Conservation (phyloP, 495 filamentous ascomycete genomes). For the Trichoderma reesei region DNA sequence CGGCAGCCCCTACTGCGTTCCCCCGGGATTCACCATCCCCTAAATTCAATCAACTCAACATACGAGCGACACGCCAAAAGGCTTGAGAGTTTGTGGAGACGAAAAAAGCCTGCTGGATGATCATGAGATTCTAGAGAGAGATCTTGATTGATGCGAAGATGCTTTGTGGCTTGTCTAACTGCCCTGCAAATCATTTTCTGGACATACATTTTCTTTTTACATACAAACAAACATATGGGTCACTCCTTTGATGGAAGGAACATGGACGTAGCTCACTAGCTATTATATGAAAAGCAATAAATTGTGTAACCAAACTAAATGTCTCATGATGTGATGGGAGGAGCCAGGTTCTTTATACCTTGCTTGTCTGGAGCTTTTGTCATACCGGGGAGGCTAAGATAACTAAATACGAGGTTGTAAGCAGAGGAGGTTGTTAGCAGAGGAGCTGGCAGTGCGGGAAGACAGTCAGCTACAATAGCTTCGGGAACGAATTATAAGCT, state of each 20-base stretch:
- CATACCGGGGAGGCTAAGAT: too few species aligned
- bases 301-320: neutral
- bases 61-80: too few species aligned
- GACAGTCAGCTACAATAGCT: too few species aligned
- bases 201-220: neutral
- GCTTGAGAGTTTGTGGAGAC: too few species aligned
- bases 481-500: too few species aligned
- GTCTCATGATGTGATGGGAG: neutral
- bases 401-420: too few species aligned
- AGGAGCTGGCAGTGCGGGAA: too few species aligned
- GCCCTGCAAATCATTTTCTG: neutral
- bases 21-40: conserved; percentile 4
- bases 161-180: neutral
- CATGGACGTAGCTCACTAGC: too few species aligned
- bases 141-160: neutral
- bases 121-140: neutral
- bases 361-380: too few species aligned
- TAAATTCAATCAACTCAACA: neutral
- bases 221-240: neutral
- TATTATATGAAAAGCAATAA: too few species aligned
- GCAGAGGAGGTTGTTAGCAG: too few species aligned
- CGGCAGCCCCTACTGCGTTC: conserved; percentile 10
- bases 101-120: neutral
- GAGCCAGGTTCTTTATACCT: too few species aligned
- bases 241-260: neutral